phyloP scores from a whole-genome alignment of 495 filamentous ascomycete genomes.

The Parathielavia appendiculata region DNA sequence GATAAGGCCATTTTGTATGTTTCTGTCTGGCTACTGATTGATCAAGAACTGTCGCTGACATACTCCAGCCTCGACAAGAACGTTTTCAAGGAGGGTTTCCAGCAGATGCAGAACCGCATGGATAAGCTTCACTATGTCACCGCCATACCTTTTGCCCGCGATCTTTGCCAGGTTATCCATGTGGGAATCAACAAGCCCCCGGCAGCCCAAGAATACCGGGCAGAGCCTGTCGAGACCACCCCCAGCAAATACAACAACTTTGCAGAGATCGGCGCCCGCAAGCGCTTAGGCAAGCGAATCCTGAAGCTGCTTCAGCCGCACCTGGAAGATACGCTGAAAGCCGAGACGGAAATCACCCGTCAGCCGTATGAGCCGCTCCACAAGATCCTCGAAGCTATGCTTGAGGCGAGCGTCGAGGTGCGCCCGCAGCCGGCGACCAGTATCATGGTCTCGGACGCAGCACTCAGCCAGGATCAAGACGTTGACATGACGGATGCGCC shows the following conservation, averaged over 20 bases:
- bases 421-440: constrained; percentile 25
- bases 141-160: constrained; percentile 64
- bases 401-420: constrained; percentile 54
- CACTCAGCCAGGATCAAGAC: constrained; percentile 30
- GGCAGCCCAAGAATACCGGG: constrained; percentile 22
- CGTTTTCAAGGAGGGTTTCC: constrained; percentile 61
- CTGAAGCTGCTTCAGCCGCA: constrained; percentile 71
- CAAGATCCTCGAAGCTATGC: constrained; percentile 65
- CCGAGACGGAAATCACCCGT: constrained; percentile 71
- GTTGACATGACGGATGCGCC: constrained; percentile 47
- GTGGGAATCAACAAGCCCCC: constrained; percentile 53
- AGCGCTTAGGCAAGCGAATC: constrained; percentile 72
- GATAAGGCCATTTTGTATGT: constrained; percentile 69
- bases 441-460: constrained; percentile 27
- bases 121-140: constrained; percentile 69
- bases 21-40: no score
- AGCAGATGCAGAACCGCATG: constrained; percentile 57
- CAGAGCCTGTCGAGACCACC: constrained; percentile 25
- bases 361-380: constrained; percentile 64
- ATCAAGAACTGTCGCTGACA: constrained; percentile 23
- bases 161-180: constrained; percentile 66
- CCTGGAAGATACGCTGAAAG: constrained; percentile 68
- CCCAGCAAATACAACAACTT: constrained; percentile 35
- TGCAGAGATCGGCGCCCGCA: constrained; percentile 44
- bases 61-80: constrained; percentile 67